These are phyloP conservation scores for Bryoerythrophyllum caledonicum DNA, from an alignment of 225 moss, liverwort and hornwort genomes.

Conservation along the genomic window DNA sequence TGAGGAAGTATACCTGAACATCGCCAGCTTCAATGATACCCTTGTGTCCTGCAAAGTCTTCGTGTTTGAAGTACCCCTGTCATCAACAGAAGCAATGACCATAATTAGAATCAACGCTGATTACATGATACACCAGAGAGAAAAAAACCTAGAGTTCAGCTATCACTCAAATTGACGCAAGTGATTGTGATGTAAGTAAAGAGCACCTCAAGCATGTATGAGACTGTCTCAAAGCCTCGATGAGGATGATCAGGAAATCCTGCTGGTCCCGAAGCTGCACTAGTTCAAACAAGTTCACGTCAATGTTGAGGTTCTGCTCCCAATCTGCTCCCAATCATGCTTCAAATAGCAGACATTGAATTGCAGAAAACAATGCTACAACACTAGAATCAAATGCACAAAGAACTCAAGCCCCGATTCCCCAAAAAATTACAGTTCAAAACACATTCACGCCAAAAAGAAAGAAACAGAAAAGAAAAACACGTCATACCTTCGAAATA, in stretches of 20 bases:
- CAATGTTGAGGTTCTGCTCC: constrained; percentile 19
- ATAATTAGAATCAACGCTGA: background rate
- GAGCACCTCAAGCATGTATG: constrained; percentile 85
- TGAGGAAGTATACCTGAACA: constrained; percentile 56
- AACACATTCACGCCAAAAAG: no score
- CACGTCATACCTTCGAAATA: constrained; percentile 57
- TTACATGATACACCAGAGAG: no score
- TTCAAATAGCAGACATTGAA: constrained; percentile 19
- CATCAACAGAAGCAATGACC: background rate
- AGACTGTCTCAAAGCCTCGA: constrained; percentile 91
- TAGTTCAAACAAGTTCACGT: background rate
- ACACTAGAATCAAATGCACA: background rate
- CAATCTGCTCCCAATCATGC: constrained; percentile 50
- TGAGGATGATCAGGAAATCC: constrained; percentile 98
- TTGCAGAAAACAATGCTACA: background rate
- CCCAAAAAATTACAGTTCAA: background rate
- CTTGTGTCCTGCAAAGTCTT: constrained; percentile 85
- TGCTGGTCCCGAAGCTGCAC: constrained; percentile 77
- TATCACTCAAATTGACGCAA: background rate
- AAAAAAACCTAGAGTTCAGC: background rate
- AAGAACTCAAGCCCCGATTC: background rate
- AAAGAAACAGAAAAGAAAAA: no score
- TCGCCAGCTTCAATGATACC: constrained; percentile 78
- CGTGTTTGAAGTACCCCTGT: constrained; percentile 70
- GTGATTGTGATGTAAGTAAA: background rate